These are phyloP conservation scores for Mycena leptocephala DNA, from an alignment of 768 basidiomycete species.

Conservation along the genomic window DNA sequence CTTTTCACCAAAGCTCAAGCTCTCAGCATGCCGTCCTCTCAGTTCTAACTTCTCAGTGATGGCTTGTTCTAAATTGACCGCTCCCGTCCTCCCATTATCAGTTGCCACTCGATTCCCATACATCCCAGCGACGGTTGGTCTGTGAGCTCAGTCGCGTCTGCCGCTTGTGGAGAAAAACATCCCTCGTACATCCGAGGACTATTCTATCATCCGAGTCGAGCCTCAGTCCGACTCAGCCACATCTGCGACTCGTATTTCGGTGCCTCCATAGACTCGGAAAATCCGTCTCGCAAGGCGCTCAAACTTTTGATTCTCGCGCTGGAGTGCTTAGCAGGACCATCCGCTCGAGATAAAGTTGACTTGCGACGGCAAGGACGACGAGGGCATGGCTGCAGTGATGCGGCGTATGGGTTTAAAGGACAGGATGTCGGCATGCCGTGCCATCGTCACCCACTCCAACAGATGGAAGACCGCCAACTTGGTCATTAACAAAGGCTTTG, in stretches of 20 bases:
- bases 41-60: too few species aligned
- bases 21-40: too few species aligned
- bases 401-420: not conserved
- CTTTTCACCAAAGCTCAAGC: too few species aligned
- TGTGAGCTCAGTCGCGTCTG: slow-evolving; percentile 15
- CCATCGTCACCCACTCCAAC: slow-evolving; percentile 18
- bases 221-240: not conserved
- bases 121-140: not conserved
- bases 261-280: too few species aligned
- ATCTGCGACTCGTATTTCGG: not conserved
- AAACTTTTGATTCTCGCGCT: slow-evolving; percentile 18
- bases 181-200: slow-evolving; percentile 10
- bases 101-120: too few species aligned
- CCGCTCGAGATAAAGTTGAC: not conserved
- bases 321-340: not conserved
- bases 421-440: too few species aligned
- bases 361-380: too few species aligned
- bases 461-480: slow-evolving; percentile 21
- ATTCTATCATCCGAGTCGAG: slow-evolving; percentile 1
- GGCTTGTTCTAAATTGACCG: too few species aligned
- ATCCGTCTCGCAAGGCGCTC: not conserved
- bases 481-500: not conserved
- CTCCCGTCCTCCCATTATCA: too few species aligned
- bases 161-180: not conserved
- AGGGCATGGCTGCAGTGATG: not conserved